Evolutionary conservation across 352 stramenopile genomes (phyloP).

Genomic region (Phytophthora hibernalis): DNA sequence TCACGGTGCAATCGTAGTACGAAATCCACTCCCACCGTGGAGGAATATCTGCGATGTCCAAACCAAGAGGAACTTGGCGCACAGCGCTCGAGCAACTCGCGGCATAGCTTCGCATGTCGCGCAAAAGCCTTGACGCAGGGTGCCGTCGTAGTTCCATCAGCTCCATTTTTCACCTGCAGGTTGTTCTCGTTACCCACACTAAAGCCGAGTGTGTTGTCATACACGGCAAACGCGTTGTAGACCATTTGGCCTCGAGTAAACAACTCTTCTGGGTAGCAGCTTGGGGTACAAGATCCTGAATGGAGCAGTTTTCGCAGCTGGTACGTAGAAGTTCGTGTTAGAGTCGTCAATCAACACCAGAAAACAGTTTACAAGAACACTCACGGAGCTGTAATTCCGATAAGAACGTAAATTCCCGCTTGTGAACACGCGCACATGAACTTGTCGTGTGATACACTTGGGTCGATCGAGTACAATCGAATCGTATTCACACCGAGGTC

Average conservation of each 20-base stretch:
- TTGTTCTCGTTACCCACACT: conserved; percentile 75
- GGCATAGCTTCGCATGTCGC: conserved; percentile 63
- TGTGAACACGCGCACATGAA: conserved; percentile 83
- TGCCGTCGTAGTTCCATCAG: conserved; percentile 40
- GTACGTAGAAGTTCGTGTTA: background rate
- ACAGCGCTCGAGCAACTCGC: conserved; percentile 46
- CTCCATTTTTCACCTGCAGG: conserved; percentile 41
- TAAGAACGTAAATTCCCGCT: conserved; percentile 77
- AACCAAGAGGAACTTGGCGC: conserved; percentile 61
- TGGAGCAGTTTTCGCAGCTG: conserved; percentile 62
- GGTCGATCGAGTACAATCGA: conserved; percentile 75
- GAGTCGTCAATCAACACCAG: background rate
- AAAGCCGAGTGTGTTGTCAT: conserved; percentile 76
- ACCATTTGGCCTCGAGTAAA: conserved; percentile 68
- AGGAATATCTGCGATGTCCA: conserved; percentile 69
- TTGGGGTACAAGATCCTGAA: conserved; percentile 53
- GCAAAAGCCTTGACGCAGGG: conserved; percentile 78
- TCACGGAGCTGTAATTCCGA: conserved; percentile 67
- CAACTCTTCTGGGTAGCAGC: conserved; percentile 60
- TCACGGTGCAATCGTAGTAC: conserved; percentile 72
- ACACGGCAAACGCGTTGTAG: conserved; percentile 79
- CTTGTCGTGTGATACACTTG: conserved; percentile 72
- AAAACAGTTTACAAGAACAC: conserved; percentile 6
- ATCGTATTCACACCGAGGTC: conserved; percentile 75
- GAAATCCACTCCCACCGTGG: conserved; percentile 61